Evolutionary conservation across 78 protist species (phyloP).

Genomic region (Polysphondylium violaceum): DNA sequence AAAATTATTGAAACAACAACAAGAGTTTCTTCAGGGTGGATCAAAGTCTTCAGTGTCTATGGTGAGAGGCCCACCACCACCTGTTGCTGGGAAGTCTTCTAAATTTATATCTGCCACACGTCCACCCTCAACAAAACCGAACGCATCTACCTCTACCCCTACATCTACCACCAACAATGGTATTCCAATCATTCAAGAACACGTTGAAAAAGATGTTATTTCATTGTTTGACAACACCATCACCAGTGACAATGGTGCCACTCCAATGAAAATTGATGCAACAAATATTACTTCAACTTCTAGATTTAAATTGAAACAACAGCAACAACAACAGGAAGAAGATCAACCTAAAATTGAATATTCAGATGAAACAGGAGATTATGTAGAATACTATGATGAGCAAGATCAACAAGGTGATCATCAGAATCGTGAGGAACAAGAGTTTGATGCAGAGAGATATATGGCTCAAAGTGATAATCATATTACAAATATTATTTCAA

Average conservation of each 20-base stretch:
- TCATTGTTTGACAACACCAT: slow-evolving; percentile 3
- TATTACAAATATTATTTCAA: slow-evolving; percentile 30
- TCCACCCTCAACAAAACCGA: neutral
- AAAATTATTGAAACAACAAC: slow-evolving; percentile 62
- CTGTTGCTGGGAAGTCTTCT: neutral
- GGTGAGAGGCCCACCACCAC: slow-evolving; percentile 40
- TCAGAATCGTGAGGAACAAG: neutral
- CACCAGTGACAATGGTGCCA: neutral
- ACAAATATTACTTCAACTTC: slow-evolving; percentile 7
- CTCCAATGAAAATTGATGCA: neutral
- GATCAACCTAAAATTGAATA: neutral
- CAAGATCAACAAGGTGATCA: slow-evolving; percentile 4
- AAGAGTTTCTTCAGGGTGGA: slow-evolving; percentile 58
- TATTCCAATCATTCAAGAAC: slow-evolving; percentile 65
- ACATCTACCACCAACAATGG: slow-evolving; percentile 2
- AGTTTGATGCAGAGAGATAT: neutral
- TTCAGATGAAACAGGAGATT: too few species aligned
- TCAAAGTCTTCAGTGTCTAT: slow-evolving; percentile 15
- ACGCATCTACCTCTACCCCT: neutral
- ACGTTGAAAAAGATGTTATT: slow-evolving; percentile 39
- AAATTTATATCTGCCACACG: neutral
- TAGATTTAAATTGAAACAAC: slow-evolving; percentile 9
- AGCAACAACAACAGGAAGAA: neutral
- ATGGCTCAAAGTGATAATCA: slow-evolving; percentile 25
- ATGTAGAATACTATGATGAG: neutral